phyloP scores from a whole-genome alignment of 768 basidiomycete genomes.

The Daedaleopsis nitida region DNA sequence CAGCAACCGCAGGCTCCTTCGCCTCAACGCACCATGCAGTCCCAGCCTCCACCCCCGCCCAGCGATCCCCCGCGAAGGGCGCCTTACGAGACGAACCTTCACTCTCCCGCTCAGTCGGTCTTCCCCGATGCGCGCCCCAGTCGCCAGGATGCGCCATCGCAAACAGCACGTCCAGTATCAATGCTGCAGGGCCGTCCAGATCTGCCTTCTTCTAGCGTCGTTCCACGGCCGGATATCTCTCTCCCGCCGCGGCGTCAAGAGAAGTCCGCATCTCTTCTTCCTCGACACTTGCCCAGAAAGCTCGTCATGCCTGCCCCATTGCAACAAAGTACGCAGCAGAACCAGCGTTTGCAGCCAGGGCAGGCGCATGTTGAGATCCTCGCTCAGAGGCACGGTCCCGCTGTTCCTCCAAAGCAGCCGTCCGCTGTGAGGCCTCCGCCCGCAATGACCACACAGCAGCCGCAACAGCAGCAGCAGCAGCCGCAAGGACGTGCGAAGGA shows the following conservation, averaged over 20 bases:
- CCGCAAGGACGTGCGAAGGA: constrained; percentile 19
- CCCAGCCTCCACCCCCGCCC: neutral
- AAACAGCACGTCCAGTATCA: neutral
- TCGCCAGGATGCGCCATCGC: constrained; percentile 4
- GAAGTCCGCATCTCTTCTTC: constrained; percentile 16
- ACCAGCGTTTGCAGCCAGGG: neutral
- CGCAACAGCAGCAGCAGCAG: constrained; percentile 5
- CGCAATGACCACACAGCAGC: neutral
- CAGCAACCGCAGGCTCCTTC: neutral
- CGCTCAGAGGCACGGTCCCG: constrained; percentile 14
- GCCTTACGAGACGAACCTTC: constrained; percentile 11
- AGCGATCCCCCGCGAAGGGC: constrained; percentile 5
- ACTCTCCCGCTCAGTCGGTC: constrained; percentile 2
- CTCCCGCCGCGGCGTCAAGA: constrained; percentile 15
- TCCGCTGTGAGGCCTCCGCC: neutral
- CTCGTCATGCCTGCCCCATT: constrained; percentile 78
- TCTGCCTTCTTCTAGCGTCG: neutral
- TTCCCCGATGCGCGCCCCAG: neutral
- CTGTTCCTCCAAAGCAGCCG: neutral
- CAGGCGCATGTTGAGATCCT: constrained; percentile 17
- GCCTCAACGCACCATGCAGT: neutral
- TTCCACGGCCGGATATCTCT: constrained; percentile 18
- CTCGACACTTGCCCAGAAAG: constrained; percentile 55
- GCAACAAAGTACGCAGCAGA: constrained; percentile 34
- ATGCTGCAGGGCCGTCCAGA: neutral